phyloP scores from a whole-genome alignment of 2,329 filamentous ascomycete species.

The Mycosphaerella arachidis region DNA sequence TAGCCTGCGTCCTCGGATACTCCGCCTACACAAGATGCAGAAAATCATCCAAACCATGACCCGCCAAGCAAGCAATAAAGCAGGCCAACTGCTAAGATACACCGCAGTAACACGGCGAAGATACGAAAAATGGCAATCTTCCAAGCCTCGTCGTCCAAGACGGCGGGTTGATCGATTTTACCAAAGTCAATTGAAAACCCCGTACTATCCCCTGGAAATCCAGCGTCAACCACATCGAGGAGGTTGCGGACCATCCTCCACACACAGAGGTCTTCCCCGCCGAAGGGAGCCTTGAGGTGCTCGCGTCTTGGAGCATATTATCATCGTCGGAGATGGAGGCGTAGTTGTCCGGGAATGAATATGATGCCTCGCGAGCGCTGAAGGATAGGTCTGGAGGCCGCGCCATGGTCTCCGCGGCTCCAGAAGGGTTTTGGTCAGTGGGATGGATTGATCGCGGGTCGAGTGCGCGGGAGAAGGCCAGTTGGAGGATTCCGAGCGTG shows the following conservation, averaged over 20 bases:
- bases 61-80: background rate
- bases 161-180: background rate
- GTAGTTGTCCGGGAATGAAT: background rate
- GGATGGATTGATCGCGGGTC: background rate
- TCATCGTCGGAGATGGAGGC: background rate
- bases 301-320: background rate
- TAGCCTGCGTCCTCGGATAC: background rate
- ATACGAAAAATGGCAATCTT: background rate
- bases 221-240: background rate
- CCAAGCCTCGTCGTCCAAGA: background rate
- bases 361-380: background rate
- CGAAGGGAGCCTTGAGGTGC: background rate
- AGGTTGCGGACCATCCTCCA: background rate
- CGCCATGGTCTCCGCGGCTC: background rate
- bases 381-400: slow-evolving; percentile 2
- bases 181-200: background rate
- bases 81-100: background rate
- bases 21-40: background rate
- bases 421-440: background rate
- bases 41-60: background rate
- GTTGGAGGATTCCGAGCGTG: background rate
- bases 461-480: background rate
- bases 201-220: background rate
- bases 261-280: background rate
- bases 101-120: background rate